phyloP scores from a whole-genome alignment of 371 early-diverging fungal species.

The Actinomortierella ambigua region DNA sequence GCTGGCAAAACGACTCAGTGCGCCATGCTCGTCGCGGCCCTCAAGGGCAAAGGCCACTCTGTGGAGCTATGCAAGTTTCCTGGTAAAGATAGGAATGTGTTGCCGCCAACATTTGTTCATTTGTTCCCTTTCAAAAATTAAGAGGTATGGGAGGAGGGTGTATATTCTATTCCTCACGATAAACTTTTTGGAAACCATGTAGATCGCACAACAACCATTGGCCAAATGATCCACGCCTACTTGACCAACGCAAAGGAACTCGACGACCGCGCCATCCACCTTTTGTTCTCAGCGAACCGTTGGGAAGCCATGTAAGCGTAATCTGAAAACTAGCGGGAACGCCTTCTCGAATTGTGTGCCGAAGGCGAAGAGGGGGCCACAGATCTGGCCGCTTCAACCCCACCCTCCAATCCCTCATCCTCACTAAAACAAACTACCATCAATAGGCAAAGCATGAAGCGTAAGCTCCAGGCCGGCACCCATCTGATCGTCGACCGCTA shows the following conservation, averaged over 20 bases:
- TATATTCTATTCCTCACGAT: too few relatives aligned
- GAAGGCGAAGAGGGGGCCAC: too few relatives aligned
- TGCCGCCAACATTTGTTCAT: not conserved
- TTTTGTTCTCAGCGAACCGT: constrained; percentile 96
- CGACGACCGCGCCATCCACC: constrained; percentile 89
- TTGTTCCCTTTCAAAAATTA: not conserved
- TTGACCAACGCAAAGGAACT: constrained; percentile 72
- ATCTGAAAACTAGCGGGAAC: too few relatives aligned
- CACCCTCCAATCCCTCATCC: too few relatives aligned
- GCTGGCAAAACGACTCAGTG: constrained; percentile 96
- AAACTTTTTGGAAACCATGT: too few relatives aligned
- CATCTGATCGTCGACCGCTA: constrained; percentile 97
- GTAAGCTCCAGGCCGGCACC: constrained; percentile 64
- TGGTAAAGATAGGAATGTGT: too few relatives aligned
- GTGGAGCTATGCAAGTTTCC: constrained; percentile 76
- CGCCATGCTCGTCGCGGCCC: constrained; percentile 61
- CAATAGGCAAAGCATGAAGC: constrained; percentile 59
- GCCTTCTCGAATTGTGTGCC: too few relatives aligned
- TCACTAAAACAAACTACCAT: constrained; percentile 1
- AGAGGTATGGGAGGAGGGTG: not conserved
- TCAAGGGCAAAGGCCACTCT: constrained; percentile 53
- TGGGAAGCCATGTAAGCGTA: constrained; percentile 63
- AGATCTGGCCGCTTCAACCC: too few relatives aligned
- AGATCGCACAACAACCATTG: constrained; percentile 93
- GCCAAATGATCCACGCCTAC: constrained; percentile 91